Percentiles rank a stretch among this genome's conserved stretches.
Evolutionary conservation across 2,329 filamentous ascomycete species (phyloP).

Genomic region (Alternaria dauci): DNA sequence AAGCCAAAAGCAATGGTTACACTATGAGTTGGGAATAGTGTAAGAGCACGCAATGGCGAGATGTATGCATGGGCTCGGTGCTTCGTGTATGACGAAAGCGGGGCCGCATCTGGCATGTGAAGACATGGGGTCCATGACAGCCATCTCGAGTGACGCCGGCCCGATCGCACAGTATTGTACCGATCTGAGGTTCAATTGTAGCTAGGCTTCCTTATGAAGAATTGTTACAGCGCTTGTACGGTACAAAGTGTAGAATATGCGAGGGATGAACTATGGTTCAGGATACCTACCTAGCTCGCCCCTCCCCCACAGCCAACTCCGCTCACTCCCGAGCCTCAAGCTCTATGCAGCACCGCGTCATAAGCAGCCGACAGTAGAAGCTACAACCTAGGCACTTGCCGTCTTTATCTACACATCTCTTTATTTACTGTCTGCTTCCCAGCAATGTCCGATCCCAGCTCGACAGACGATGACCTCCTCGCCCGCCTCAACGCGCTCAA

Average conservation of each 20-base stretch:
- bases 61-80: constrained; percentile 27
- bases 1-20: background rate
- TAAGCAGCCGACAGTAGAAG: background rate
- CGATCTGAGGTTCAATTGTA: background rate
- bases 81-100: constrained; percentile 39
- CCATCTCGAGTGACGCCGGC: background rate
- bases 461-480: constrained; percentile 54
- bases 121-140: background rate
- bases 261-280: background rate
- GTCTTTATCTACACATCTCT: background rate
- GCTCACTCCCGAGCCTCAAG: constrained; percentile 26
- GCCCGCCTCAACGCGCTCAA: constrained; percentile 60
- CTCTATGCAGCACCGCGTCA: constrained; percentile 15
- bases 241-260: background rate
- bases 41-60: constrained; percentile 33
- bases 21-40: background rate
- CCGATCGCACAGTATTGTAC: background rate
- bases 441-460: constrained; percentile 26
- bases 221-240: background rate
- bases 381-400: background rate
- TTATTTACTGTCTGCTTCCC: background rate
- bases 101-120: constrained; percentile 10
- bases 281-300: constrained; percentile 5
- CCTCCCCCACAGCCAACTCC: constrained; percentile 29
- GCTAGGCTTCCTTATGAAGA: accelerated